Base-by-base conservation (phyloP, 805 yeast species). In the Starmerella sirachaensis region DNA sequence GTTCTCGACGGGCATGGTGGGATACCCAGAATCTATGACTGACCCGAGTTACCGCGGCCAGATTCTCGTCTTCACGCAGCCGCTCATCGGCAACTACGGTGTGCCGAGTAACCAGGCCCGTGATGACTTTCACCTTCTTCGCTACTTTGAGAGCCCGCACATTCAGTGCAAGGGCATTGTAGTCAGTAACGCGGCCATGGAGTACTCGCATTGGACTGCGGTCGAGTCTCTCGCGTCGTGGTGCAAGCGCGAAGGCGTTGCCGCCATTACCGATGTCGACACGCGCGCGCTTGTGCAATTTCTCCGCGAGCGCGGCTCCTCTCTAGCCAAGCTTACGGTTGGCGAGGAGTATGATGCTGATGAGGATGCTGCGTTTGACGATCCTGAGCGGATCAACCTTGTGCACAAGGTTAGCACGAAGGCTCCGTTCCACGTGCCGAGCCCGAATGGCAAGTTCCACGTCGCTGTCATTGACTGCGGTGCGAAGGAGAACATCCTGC, bases 131-230 rank as follows among this genome's bases (percentile, higher is more conserved):
- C 69, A 71, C 39, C 61, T 91, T 47, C 97, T 97, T 55, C 78
- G 78, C 59, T 82, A 86, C 66, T 78, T 91, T 63, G 99, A 91
- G 65, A 74, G 86, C 41, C 91, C 96, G 5, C 73, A 71, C 50
- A 76, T 83, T 40, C 97, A 91, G 63, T 86, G 96, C 63, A 77
- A 81, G 44, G 99, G 97, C 51, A 84, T 91, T 42, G 94, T 91
- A 33, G 98, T 91, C 19, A 81, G 94, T 29, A 95, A 91, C 56
- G 94, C 74, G 38, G 97, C 98, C 17, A 72, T 86, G 70, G 72
- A 85, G 58, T 84, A 88, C 62, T 83, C 95, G n/a, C 99, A 91
- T 61, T 91, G 98, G 98, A 86, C 97, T 25, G 99, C 99, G 3
- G 94, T 91, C 23, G 97, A 91, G 65, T 78, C 93, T 14, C 70